Percentiles rank a stretch among this genome's conserved stretches.
Conservation (phyloP, 495 filamentous ascomycete species). For the Xylaria curta region DNA sequence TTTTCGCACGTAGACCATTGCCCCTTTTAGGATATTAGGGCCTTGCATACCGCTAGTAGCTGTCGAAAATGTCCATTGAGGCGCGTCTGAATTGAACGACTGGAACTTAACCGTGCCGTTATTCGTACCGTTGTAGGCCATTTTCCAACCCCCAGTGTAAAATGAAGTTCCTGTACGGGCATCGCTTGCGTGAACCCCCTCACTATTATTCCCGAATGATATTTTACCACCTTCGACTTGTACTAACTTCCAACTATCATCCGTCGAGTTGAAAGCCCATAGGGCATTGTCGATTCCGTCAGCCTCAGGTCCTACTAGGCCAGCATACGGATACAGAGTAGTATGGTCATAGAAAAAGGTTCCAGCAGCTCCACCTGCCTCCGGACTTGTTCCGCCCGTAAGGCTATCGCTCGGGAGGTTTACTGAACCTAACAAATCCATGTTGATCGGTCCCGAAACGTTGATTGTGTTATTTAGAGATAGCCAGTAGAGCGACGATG, state of each 20-base stretch:
- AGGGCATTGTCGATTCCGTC: constrained; percentile 19
- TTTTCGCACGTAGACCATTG: constrained; percentile 29
- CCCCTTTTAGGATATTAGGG: constrained; percentile 11
- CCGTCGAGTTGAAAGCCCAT: constrained; percentile 26
- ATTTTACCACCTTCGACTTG: constrained; percentile 20
- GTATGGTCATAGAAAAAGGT: constrained; percentile 31
- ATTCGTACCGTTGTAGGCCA: constrained; percentile 19
- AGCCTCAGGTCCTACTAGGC: constrained; percentile 21
- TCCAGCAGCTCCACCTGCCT: constrained; percentile 16
- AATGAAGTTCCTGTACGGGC: constrained; percentile 25
- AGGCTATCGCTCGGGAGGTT: constrained; percentile 17
- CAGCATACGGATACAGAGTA: constrained; percentile 25
- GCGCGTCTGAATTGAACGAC: not conserved
- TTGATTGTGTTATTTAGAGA: constrained; percentile 22
- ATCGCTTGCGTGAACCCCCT: constrained; percentile 27
- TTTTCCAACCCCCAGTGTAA: constrained; percentile 23
- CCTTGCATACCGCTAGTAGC: constrained; percentile 11
- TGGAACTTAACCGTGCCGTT: constrained; percentile 29
- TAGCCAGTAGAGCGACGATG: constrained; percentile 25
- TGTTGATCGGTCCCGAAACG: constrained; percentile 18
- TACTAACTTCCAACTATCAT: constrained; percentile 13
- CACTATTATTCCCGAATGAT: constrained; percentile 22
- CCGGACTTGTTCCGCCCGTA: not conserved
- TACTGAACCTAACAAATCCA: constrained; percentile 12
- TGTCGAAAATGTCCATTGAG: constrained; percentile 20